These are phyloP conservation scores for Yamadazyma mexicana DNA, from an alignment of 1,139 yeast species.

Conservation along the genomic window DNA sequence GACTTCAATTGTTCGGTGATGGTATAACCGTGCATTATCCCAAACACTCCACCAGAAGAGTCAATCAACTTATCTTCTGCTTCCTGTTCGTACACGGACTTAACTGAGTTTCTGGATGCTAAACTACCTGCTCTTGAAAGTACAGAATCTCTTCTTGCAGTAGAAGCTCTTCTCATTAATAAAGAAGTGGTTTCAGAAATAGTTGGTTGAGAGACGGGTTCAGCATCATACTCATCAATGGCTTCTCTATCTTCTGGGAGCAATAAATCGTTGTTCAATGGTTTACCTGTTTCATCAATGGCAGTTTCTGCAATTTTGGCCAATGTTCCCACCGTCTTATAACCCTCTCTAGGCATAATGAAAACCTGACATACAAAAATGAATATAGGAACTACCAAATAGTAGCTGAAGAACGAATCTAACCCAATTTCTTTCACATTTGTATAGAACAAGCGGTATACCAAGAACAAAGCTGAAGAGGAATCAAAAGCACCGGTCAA, in stretches of 20 bases:
- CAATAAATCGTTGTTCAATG: slow-evolving; percentile 41
- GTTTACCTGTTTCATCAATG: slow-evolving; percentile 61
- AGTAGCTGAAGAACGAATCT: slow-evolving; percentile 60
- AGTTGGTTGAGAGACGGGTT: slow-evolving; percentile 30
- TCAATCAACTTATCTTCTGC: slow-evolving; percentile 56
- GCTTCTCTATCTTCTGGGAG: slow-evolving; percentile 36
- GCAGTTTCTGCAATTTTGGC: slow-evolving; percentile 72
- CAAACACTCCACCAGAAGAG: slow-evolving; percentile 76
- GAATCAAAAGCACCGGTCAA: slow-evolving; percentile 46
- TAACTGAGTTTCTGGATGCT: slow-evolving; percentile 36
- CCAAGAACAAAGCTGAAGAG: slow-evolving; percentile 45
- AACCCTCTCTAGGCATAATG: slow-evolving; percentile 77
- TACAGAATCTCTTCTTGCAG: slow-evolving; percentile 37
- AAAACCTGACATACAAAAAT: slow-evolving; percentile 70
- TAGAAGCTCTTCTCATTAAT: slow-evolving; percentile 37
- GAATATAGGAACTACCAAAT: slow-evolving; percentile 70
- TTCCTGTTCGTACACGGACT: slow-evolving; percentile 64
- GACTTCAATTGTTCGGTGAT: slow-evolving; percentile 65
- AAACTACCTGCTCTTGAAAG: slow-evolving; percentile 29
- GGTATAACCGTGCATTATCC: slow-evolving; percentile 71
- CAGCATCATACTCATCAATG: slow-evolving; percentile 6
- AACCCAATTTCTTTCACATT: slow-evolving; percentile 35
- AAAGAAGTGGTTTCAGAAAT: slow-evolving; percentile 44
- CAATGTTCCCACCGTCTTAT: slow-evolving; percentile 67
- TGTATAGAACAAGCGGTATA: slow-evolving; percentile 65